Base-by-base conservation (phyloP, 2,329 filamentous ascomycete species). In the Xylaria sp. region DNA sequence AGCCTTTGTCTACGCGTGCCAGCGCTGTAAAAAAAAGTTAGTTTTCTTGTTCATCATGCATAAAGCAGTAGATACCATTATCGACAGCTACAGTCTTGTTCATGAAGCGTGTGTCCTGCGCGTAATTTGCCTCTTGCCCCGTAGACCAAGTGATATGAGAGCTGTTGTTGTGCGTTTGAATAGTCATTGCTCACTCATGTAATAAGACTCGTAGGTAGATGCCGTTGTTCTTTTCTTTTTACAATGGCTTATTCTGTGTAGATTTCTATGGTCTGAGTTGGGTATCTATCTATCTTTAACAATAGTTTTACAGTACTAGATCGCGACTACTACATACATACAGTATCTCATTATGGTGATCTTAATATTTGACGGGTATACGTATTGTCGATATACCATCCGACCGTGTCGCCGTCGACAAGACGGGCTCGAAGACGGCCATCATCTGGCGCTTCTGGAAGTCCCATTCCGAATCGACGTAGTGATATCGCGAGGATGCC, bases 391-490 rank as follows among this genome's bases (percentile, higher is more conserved):
- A 33, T 53, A 65, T 40, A 20, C 67, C 65, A 13, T 56, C 68
- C 9, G 66, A 48, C 33, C 66, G 60, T 33, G 65, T 62, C 23
- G 23, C 23, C 6, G 60, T 40, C 9, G 69, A 66, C 6, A 36
- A n/a, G 15, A 69, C 71, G 31, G 66, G 60, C 23, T 71, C 67
- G 63, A 73, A 75, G 10, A 61, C 61, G 11, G 71, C 71, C 63
- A 70, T 60, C 67, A 72, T 71, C 33, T 63, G 67, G 3, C 70
- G 71, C 2, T 42, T 49, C 20, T 70, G 62, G 31, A 71, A 68
- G n/a, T 74, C 71, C 72, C 73, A 74, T 15, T 73, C 67, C 4
- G 73, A 74, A 23, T 63, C 42, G 0, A 71, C 59, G 66, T 71
- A 74, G n/a, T 26, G 62, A 38, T 75, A 75, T 13, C 73, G 63